These are phyloP conservation scores for Termitomyces sp. DNA, from an alignment of 768 basidiomycete species.

Conservation along the genomic window DNA sequence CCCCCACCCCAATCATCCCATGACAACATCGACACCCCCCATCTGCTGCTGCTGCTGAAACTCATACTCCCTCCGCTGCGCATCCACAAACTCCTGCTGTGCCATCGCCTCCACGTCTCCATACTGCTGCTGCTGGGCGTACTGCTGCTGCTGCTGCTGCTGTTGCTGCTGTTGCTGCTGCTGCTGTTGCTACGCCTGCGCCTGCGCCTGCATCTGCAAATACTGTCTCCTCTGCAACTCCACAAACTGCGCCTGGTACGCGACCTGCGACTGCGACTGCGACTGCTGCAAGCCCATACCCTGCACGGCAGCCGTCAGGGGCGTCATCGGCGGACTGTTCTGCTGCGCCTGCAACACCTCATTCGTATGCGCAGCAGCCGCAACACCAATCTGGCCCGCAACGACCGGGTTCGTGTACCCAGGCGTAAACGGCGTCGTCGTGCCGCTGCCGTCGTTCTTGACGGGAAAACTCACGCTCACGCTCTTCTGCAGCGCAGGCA, in stretches of 20 bases:
- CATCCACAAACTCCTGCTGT: constrained; percentile 18
- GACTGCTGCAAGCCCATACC: constrained; percentile 18
- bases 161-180: constrained; percentile 14
- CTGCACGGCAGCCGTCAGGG: constrained; percentile 20
- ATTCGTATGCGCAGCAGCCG: neutral
- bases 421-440: constrained; percentile 13
- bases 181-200: constrained; percentile 16
- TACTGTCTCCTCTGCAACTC: constrained; percentile 23
- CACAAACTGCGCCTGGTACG: constrained; percentile 18
- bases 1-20: neutral
- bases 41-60: constrained; percentile 8
- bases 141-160: constrained; percentile 13
- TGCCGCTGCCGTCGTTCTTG: neutral
- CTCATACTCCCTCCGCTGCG: constrained; percentile 15
- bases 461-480: neutral
- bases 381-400: neutral
- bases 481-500: neutral
- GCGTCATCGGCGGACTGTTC: constrained; percentile 15
- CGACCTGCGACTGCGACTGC: constrained; percentile 12
- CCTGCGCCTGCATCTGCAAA: constrained; percentile 19
- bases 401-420: constrained; percentile 11
- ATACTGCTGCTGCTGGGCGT: constrained; percentile 13
- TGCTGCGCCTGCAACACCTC: neutral
- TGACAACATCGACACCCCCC: constrained; percentile 1
- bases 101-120: constrained; percentile 14